phyloP scores from a whole-genome alignment of 73 alveolate genomes.

The Paramecium primaurelia region DNA sequence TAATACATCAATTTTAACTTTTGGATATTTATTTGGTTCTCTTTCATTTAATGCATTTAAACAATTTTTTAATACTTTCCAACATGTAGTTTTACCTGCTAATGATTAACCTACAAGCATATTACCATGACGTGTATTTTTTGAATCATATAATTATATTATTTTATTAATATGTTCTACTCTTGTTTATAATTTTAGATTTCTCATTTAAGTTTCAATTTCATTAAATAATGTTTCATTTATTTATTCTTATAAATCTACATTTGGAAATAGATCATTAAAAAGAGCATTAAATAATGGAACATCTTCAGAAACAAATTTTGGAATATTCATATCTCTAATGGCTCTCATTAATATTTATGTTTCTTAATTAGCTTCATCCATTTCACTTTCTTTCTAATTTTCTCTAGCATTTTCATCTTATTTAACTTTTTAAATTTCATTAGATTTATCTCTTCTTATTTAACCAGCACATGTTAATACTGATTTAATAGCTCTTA shows the following conservation, averaged over 20 bases:
- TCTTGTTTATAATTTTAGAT: constrained; percentile 67
- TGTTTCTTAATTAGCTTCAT: constrained; percentile 78
- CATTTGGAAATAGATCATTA: constrained; percentile 97
- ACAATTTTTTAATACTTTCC: constrained; percentile 93
- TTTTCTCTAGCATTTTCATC: constrained; percentile 50
- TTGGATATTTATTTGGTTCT: constrained; percentile 68
- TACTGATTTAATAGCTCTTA: constrained; percentile 99
- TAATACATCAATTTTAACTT: constrained; percentile 80
- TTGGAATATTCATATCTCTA: constrained; percentile 99
- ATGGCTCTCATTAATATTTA: constrained; percentile 92
- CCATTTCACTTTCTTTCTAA: constrained; percentile 47
- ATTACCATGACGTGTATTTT: constrained; percentile 93
- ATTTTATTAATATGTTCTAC: constrained; percentile 71
- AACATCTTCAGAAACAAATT: constrained; percentile 98
- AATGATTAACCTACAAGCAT: constrained; percentile 99
- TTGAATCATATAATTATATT: constrained; percentile 85
- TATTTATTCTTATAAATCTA: constrained; percentile 93
- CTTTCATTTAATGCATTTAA: constrained; percentile 59
- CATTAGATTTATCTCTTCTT: constrained; percentile 85
- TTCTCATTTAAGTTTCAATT: constrained; percentile 81
- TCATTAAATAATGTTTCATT: constrained; percentile 82
- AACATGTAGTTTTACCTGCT: constrained; percentile 98
- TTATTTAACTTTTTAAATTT: neutral
- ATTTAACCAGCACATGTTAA: constrained; percentile 95
- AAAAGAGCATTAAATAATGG: constrained; percentile 97